A percentile compares a stretch with the other conserved stretches of the same genome.
These are phyloP conservation scores for Phytophthora fragariaefolia DNA, from an alignment of 352 stramenopile species.

Conservation along the genomic window DNA sequence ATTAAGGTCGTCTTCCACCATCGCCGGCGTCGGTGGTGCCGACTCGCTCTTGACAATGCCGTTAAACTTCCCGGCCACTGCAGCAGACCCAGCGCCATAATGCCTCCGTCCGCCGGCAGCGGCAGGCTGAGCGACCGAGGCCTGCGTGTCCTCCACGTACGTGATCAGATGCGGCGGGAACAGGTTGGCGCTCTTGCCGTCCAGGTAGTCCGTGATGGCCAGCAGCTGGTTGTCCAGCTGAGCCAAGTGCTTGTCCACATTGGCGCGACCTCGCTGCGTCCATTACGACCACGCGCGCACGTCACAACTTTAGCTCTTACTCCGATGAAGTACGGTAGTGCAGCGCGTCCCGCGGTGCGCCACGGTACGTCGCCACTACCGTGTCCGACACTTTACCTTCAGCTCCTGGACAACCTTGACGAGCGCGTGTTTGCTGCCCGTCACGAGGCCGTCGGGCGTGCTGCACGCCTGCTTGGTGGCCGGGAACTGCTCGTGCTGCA, in stretches of 20 bases:
- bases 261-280: constrained; percentile 50
- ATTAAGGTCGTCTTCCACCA: constrained; percentile 75
- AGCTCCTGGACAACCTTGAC: constrained; percentile 70
- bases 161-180: constrained; percentile 49
- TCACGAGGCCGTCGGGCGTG: constrained; percentile 48
- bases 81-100: constrained; percentile 15
- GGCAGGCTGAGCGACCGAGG: not conserved
- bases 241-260: constrained; percentile 65
- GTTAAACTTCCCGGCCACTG: constrained; percentile 29
- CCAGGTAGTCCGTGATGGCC: constrained; percentile 64
- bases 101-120: constrained; percentile 30
- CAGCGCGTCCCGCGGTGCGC: no score
- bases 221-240: constrained; percentile 70
- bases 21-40: constrained; percentile 35
- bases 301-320: constrained; percentile 6
- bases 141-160: constrained; percentile 26
- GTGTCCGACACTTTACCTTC: constrained; percentile 48
- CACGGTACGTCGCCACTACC: no score
- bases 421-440: constrained; percentile 60
- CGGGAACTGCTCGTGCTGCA: constrained; percentile 72
- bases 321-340: not conserved
- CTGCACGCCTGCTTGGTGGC: constrained; percentile 63
- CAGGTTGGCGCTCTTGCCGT: constrained; percentile 48
- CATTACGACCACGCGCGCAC: constrained; percentile 4
- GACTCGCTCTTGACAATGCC: constrained; percentile 34